These are phyloP conservation scores for Saraca asoca DNA, from an alignment of 331 rosid genomes.

Conservation along the genomic window DNA sequence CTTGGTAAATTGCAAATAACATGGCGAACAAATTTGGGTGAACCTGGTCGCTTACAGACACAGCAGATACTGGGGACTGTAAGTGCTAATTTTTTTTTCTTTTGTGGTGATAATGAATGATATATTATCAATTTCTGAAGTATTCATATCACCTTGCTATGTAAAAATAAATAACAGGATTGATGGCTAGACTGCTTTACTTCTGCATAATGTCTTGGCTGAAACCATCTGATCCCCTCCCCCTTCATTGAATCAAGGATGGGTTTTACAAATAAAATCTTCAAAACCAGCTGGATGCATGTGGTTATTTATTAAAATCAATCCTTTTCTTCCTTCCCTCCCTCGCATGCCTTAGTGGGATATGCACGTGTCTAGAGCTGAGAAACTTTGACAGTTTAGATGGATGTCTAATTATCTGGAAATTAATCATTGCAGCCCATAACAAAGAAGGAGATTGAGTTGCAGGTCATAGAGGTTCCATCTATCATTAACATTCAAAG, in stretches of 20 bases:
- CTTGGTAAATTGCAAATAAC: slow-evolving; percentile 98
- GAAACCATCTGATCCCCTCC: neutral
- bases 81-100: slow-evolving; percentile 45
- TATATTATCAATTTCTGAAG: slow-evolving; percentile 23
- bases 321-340: neutral
- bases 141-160: slow-evolving; percentile 21
- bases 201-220: slow-evolving; percentile 21
- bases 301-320: slow-evolving; percentile 4
- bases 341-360: neutral
- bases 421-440: slow-evolving; percentile 67
- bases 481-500: slow-evolving; percentile 68
- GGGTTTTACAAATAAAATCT: neutral
- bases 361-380: neutral
- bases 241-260: slow-evolving; percentile 16
- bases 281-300: slow-evolving; percentile 17
- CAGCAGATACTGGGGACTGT: slow-evolving; percentile 98
- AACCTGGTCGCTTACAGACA: slow-evolving; percentile 96
- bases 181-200: slow-evolving; percentile 24
- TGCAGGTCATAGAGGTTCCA: slow-evolving; percentile 75
- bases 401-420: slow-evolving; percentile 36
- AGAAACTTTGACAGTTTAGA: neutral
- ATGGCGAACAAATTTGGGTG: slow-evolving; percentile 98
- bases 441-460: slow-evolving; percentile 78
- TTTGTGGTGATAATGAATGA: slow-evolving; percentile 17
- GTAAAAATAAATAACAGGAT: slow-evolving; percentile 3